Conservation (phyloP, 1,139 yeast species). For the Blastobotrys capitulatus region DNA sequence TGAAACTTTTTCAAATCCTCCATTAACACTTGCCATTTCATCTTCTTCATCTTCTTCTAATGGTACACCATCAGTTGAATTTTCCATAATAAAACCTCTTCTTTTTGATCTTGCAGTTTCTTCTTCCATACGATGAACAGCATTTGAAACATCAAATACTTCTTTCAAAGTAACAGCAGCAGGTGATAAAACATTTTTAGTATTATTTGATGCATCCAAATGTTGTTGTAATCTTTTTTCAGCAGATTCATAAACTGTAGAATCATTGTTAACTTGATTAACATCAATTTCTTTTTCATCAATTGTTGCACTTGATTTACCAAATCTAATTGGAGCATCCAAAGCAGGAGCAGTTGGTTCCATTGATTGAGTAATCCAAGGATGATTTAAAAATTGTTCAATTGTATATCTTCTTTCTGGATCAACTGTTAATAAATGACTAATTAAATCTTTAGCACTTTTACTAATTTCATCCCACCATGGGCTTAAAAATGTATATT, state of each 20-base stretch:
- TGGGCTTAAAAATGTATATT: slow-evolving; percentile 75
- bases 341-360: slow-evolving; percentile 28
- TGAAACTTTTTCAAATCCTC: slow-evolving; percentile 20
- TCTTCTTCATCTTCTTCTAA: slow-evolving; percentile 32
- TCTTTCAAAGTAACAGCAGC: slow-evolving; percentile 91
- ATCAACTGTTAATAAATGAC: slow-evolving; percentile 72
- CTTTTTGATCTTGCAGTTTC: slow-evolving; percentile 53
- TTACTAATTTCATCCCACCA: slow-evolving; percentile 95
- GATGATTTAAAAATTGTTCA: slow-evolving; percentile 72
- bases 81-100: slow-evolving; percentile 26
- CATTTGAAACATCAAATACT: slow-evolving; percentile 91
- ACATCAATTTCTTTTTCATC: neutral
- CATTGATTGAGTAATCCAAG: slow-evolving; percentile 56
- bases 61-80: slow-evolving; percentile 20
- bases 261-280: slow-evolving; percentile 3
- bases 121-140: slow-evolving; percentile 90
- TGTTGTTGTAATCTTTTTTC: slow-evolving; percentile 10
- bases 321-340: slow-evolving; percentile 22
- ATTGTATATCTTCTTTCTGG: slow-evolving; percentile 73
- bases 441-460: slow-evolving; percentile 77
- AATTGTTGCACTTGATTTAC: slow-evolving; percentile 9
- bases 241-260: slow-evolving; percentile 4
- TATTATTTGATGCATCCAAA: slow-evolving; percentile 3
- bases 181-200: slow-evolving; percentile 54
- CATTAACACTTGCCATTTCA: slow-evolving; percentile 16